Evolutionary conservation across 345 rosid species (phyloP), one percentile per base, ranked within the genome.

Genomic region (Pistacia integerrima): DNA sequence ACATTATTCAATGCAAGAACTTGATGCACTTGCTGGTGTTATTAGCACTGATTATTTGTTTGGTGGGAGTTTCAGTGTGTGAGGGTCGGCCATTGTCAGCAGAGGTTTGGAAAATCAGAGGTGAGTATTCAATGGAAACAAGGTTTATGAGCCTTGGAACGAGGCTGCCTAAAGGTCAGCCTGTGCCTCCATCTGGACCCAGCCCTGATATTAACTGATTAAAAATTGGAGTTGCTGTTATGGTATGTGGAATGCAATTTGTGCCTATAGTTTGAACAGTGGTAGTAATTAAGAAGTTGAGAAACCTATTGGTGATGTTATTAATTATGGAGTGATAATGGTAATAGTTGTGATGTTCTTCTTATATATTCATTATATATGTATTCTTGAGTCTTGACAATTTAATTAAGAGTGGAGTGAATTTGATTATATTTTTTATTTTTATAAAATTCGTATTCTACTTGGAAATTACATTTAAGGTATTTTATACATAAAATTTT

Each of bases 171-270:
- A 82, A 82, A 70, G 88, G 90, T n/a, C 67, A 76, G 61, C 85
- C 82, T 0, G 66, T 78, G 72, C 89, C 90, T 17, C 89, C 88
- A 17, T 87, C 90, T 4, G 88, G 85, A n/a, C 87, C 89, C 5
- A 82, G 85, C 75, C 87, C 85, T 25, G 60, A 16, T 62, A 84
- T 81, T 58, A 84, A 85, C 67, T 74, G 72, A 81, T 48, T 6
- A 16, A 13, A 62, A 4, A 38, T 13, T 41, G 46, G 1, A 41
- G 46, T 5, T 41, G 46, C 8, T 30, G 33, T 30, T 30, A 30
- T 30, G 1, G 2, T 30, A 1, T 30, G 33, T 30, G 2, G 33
- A 30, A 30, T 30, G 33, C 67, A 63, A 63, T 25, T 16, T n/a
- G 16, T 22, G 35, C 35, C 10, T 49, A 8, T 49, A 2, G 12